Percentiles rank a stretch among this genome's conserved stretches.
These are phyloP conservation scores for Sphaceloma murrayae DNA, from an alignment of 2,329 filamentous ascomycete species.

Conservation along the genomic window DNA sequence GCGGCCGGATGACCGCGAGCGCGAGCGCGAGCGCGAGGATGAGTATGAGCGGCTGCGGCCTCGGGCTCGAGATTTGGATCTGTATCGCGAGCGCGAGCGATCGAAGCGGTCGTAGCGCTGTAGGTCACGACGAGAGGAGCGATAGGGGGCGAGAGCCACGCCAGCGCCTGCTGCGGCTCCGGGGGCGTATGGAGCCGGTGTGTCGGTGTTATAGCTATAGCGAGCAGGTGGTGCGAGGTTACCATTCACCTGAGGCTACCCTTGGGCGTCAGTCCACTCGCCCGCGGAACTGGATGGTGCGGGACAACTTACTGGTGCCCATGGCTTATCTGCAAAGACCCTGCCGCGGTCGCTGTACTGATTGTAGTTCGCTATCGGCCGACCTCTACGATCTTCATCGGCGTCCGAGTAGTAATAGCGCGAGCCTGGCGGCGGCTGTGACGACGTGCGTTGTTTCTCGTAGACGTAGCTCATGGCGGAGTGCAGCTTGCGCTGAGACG, in stretches of 20 bases:
- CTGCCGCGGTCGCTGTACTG: conserved; percentile 15
- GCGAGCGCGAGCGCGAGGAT: conserved; percentile 22
- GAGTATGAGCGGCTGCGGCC: conserved; percentile 19
- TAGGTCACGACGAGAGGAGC: not conserved
- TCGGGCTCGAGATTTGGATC: conserved; percentile 5
- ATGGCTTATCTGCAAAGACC: conserved; percentile 5
- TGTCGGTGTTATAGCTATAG: conserved; percentile 3
- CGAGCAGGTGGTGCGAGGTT: conserved; percentile 7
- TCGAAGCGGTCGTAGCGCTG: conserved; percentile 3
- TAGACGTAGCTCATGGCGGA: conserved; percentile 14
- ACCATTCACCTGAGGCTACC: conserved; percentile 5
- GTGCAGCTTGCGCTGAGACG: no score
- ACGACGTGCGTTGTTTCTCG: conserved; percentile 17
- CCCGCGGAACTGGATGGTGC: not conserved
- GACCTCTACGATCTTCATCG: conserved; percentile 2
- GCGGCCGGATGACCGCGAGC: no score
- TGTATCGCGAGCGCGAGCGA: conserved; percentile 11
- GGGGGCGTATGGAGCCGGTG: conserved; percentile 3
- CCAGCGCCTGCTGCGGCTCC: conserved; percentile 5
- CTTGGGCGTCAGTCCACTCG: not conserved
- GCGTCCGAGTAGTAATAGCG: conserved; percentile 15
- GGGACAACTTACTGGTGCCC: conserved; percentile 9
- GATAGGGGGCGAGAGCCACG: conserved; percentile 6
- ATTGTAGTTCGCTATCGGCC: not conserved
- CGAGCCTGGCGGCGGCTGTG: conserved; percentile 8